Base-by-base conservation (phyloP, 1,284 basidiomycete species). In the Apiotrichum gracile region DNA sequence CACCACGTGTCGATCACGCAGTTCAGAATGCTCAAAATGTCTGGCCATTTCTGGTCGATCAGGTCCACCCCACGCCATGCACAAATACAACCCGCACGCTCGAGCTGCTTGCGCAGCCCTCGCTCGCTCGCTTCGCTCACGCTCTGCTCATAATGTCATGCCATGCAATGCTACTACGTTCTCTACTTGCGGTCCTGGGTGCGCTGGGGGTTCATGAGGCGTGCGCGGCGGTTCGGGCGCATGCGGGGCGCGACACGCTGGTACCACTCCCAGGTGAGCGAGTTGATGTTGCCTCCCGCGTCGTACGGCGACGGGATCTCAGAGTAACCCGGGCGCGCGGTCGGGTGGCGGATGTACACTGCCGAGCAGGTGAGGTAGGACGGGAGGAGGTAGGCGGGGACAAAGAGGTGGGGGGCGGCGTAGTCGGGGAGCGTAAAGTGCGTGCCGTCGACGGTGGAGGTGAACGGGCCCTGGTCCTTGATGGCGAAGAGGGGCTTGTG, bases 301-400 rank as follows among this genome's bases (percentile, higher is more conserved):
- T 91, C 88, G 74, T 87, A 97, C 1, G 93, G 92, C 14, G 88
- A 89, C 12, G 92, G 89, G 45, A 97, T 87, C 75, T 97, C 92
- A 26, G 87, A 91, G 76, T 92, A 91, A 4, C 87, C 83, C 1
- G 91, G 88, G 25, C 91, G 84, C 0, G 94, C 91, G 0, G 92
- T 97, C 2, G 96, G 96, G 70, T 97, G 91, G 43, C 94, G 89
- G 31, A 97, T 83, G 72, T 97, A 97, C 54, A 98, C 80, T 19
- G 86, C 86, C 6, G 93, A 92, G 76, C 96, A 98, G 12, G 92
- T 92, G 46, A 82, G 74, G 80, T 89, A 98, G 49, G 85, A 90
- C 3, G 87, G 84, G 67, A 97, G 91, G 52, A 97, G 84, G 75
- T 97, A 97, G 0, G 93, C 87, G 0, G 96, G 96, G 61, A 98